Base-by-base conservation (phyloP, 106 monocot genomes). In the Acorus calamus region DNA sequence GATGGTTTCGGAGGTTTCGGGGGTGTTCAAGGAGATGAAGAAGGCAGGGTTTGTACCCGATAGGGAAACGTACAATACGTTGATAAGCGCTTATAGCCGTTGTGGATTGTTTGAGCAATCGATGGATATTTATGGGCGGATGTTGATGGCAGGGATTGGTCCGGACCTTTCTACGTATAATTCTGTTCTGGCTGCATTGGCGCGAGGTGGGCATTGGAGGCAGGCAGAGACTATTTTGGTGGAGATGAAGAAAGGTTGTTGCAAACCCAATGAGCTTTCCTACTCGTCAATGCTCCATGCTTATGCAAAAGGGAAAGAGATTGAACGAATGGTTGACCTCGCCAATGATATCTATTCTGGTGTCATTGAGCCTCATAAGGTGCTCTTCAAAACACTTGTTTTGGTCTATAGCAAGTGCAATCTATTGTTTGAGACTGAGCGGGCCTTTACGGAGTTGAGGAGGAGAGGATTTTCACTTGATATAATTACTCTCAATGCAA, bases 1-100 rank as follows among this genome's bases (percentile, higher is more conserved):
- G 11, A 80, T 88, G 85, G 85, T 83, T 3, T 64, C 82, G 0
- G 92, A 98, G 69, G 80, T 98, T 1, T 81, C 83, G 1, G 80
- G 83, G 49, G 74, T 98, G 11, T 98, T 98, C 59, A 98, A 92
- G 77, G 98, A 98, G 75, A 98, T 98, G 98, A 98, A 88, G 73
- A 85, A 79, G 53, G 87, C 98, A 6, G 98, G 98, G 4, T 98
- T 83, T 77, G 74, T 98, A 42, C 98, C 98, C 4, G 92, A 92
- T 72, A 88, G 98, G 59, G 85, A 92, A 8, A 98, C 98, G 11
- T 98, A 86, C 63, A 92, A 92, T 77, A 86, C 98, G 4, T 60
- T 98, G 64, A 98, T 98, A 57, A 75, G 84, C 76, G 87, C 98
- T 51, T 98, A 88, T 64, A 98, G 98, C 51, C 88, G 98, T 11